These are phyloP conservation scores for Bisporella sp. DNA, from an alignment of 2,329 filamentous ascomycete species.

Conservation along the genomic window DNA sequence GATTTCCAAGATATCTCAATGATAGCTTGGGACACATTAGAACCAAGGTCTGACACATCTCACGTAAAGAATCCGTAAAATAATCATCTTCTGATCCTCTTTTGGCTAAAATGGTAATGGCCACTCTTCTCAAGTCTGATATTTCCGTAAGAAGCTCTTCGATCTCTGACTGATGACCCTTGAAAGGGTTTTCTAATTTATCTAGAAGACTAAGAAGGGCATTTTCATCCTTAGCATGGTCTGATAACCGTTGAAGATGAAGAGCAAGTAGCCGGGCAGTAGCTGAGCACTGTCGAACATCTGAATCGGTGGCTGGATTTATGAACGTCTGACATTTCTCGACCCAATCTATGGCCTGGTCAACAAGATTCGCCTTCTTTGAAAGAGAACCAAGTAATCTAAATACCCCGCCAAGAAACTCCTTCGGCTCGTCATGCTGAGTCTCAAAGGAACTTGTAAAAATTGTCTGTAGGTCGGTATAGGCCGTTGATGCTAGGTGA, in stretches of 20 bases:
- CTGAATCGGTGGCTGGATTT: slow-evolving; percentile 18
- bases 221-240: slow-evolving; percentile 31
- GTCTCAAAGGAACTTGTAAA: slow-evolving; percentile 15
- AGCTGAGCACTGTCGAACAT: slow-evolving; percentile 36
- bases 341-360: slow-evolving; percentile 51
- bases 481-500: slow-evolving; percentile 13
- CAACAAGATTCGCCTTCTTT: slow-evolving; percentile 36
- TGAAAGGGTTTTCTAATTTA: slow-evolving; percentile 50
- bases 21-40: slow-evolving; percentile 53
- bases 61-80: slow-evolving; percentile 18
- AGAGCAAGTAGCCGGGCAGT: slow-evolving; percentile 49
- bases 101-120: slow-evolving; percentile 39
- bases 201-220: slow-evolving; percentile 44
- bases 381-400: slow-evolving; percentile 45
- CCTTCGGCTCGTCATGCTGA: slow-evolving; percentile 5
- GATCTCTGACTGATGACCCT: slow-evolving; percentile 51
- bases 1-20: slow-evolving; percentile 54
- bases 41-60: slow-evolving; percentile 48
- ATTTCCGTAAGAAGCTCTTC: slow-evolving; percentile 54
- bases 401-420: slow-evolving; percentile 26
- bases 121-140: slow-evolving; percentile 46
- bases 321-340: slow-evolving; percentile 31
- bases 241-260: slow-evolving; percentile 39
- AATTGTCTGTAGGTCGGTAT: slow-evolving; percentile 14
- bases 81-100: slow-evolving; percentile 2